Evolutionary conservation across 2,329 filamentous ascomycete species (phyloP), one percentile per base, ranked within the genome.

Genomic region (Ophiostoma sp.): DNA sequence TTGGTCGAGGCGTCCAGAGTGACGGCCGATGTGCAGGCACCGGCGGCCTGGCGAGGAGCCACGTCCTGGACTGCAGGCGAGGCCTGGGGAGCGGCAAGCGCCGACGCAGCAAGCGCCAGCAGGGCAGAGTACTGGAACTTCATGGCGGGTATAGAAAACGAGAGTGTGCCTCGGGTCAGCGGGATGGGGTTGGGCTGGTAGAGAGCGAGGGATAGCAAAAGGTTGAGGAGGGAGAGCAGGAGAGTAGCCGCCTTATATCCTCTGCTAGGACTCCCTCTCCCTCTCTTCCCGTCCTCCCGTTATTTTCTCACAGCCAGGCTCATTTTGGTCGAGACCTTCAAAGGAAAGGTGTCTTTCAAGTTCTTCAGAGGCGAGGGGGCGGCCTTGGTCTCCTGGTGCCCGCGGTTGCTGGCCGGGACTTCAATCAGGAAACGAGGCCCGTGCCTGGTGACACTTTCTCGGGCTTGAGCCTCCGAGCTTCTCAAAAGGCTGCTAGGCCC

Each of bases 1-100:
- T 81, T 81, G 73, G 76, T 79, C 73, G 71, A 77, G 73, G 79
- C 78, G 65, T 81, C 78, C 71, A 81, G 77, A 69, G 74, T 76
- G 72, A 81, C 79, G 71, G 78, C 76, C 23, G 78, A 76, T 52
- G 76, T 71, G 75, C 79, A 81, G 48, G 75, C 52, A 27, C n/a
- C 71, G 6, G 74, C 71, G 31, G 76, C 76, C 71, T 76, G 74
- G 17, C 77, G 75, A 27, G 76, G 31, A 11, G 31, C 77, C 72
- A 76, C 64, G 64, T 76, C 72, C 70, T 76, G 73, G 44, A 35
- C 33, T 6, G 17, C 44, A 27, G 52, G 52, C 33, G 68, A n/a
- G 69, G 72, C 70, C n/a, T 77, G 75, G 17, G 79, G 78, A 31
- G 78, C 77, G 66, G 79, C 79, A 35, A 77, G 68, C 69, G 77